These are phyloP conservation scores for Stephania yunnanensis DNA, from an alignment of 164 flowering plant species.

Conservation along the genomic window DNA sequence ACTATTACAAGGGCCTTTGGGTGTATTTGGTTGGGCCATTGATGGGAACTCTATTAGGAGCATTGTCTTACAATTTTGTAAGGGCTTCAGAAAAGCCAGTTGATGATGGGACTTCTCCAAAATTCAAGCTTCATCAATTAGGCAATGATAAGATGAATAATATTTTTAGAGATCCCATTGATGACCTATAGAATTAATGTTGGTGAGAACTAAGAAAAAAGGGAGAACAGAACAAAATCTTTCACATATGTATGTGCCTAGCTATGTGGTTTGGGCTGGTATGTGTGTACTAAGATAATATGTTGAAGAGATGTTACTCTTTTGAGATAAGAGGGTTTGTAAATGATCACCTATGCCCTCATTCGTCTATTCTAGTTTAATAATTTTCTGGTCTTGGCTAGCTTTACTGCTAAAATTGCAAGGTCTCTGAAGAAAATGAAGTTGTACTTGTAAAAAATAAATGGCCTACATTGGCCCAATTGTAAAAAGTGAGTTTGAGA, in stretches of 20 bases:
- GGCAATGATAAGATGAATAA: slow-evolving; percentile 13
- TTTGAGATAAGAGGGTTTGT: too few relatives aligned
- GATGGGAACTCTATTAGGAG: slow-evolving; percentile 53
- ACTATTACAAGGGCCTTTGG: slow-evolving; percentile 54
- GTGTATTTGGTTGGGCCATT: slow-evolving; percentile 68
- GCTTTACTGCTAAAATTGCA: too few relatives aligned
- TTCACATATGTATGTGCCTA: too few relatives aligned
- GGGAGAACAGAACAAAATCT: neutral
- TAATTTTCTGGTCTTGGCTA: too few relatives aligned
- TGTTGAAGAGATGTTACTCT: neutral
- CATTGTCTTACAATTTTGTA: slow-evolving; percentile 57
- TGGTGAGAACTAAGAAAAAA: neutral
- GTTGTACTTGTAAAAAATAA: too few relatives aligned
- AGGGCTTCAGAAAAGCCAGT: slow-evolving; percentile 30
- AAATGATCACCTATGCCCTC: too few relatives aligned
- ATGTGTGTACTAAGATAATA: neutral
- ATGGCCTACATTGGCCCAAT: neutral
- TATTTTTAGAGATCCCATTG: neutral
- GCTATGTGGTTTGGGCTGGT: neutral
- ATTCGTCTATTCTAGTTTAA: neutral
- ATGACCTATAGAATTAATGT: neutral
- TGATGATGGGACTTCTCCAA: slow-evolving; percentile 21
- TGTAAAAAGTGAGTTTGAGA: neutral
- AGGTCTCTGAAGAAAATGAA: too few relatives aligned
- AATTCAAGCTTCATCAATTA: slow-evolving; percentile 38